phyloP scores from a whole-genome alignment of 164 flowering plant species.

The Brasenia schreberi region DNA sequence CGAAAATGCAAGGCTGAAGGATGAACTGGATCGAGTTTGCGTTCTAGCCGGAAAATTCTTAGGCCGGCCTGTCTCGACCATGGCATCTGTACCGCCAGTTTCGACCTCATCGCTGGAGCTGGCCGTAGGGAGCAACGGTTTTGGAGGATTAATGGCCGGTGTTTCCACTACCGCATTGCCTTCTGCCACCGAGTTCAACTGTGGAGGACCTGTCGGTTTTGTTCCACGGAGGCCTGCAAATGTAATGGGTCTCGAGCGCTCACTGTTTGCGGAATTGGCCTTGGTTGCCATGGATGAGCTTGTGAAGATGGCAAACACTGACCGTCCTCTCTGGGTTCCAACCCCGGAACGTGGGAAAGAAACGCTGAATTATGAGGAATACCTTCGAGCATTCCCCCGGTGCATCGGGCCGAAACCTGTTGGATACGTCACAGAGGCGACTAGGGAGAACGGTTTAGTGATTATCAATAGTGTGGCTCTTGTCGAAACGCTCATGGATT shows the following conservation, averaged over 20 bases:
- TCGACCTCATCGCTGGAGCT: conserved; percentile 71
- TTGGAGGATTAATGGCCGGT: conserved; percentile 21
- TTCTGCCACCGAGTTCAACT: conserved; percentile 37
- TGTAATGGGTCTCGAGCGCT: conserved; percentile 39
- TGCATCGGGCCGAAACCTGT: conserved; percentile 70
- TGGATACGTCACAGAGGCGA: conserved; percentile 72
- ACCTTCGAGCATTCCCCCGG: conserved; percentile 44
- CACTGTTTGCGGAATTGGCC: conserved; percentile 80
- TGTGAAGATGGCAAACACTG: conserved; percentile 70
- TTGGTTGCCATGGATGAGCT: conserved; percentile 90
- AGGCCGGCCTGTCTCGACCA: conserved; percentile 57
- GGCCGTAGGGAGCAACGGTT: conserved; percentile 64
- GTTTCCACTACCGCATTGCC: conserved; percentile 29
- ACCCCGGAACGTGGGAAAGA: conserved; percentile 55
- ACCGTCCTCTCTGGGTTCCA: conserved; percentile 75
- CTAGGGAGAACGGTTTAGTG: conserved; percentile 70
- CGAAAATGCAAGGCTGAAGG: conserved; percentile 81
- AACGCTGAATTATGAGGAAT: conserved; percentile 60
- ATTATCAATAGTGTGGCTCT: conserved; percentile 86
- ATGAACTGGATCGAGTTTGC: conserved; percentile 84
- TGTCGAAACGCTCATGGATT: conserved; percentile 86
- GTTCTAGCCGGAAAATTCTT: conserved; percentile 80
- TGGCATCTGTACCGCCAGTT: conserved; percentile 28
- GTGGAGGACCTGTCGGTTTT: conserved; percentile 26
- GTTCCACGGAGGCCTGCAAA: conserved; percentile 20